phyloP scores from a whole-genome alignment of 2,329 filamentous ascomycete species.

The Claviceps maximensis region DNA sequence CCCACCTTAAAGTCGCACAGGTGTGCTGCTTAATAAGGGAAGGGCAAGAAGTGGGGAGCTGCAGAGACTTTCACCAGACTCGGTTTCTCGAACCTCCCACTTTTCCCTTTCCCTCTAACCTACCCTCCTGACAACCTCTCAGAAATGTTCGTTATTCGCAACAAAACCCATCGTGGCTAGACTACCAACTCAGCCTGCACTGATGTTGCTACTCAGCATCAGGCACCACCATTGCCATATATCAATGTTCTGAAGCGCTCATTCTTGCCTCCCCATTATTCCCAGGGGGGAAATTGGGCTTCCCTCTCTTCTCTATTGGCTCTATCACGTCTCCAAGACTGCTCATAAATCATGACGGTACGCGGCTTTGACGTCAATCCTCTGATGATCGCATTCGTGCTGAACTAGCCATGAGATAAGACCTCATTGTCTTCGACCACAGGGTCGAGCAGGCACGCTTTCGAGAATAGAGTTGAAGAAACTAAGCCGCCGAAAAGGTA shows the following conservation, averaged over 20 bases:
- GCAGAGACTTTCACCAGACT: not conserved
- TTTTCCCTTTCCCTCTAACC: not conserved
- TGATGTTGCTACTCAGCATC: not conserved
- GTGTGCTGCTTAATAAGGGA: not conserved
- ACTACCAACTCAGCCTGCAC: not conserved
- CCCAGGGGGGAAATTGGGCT: not conserved
- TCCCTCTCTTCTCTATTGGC: not conserved
- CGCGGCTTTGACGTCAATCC: not conserved
- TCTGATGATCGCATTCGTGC: not conserved
- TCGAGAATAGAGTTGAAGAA: conserved; percentile 71
- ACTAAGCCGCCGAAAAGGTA: conserved; percentile 86
- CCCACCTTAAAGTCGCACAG: not conserved
- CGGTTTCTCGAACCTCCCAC: not conserved
- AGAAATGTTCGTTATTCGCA: not conserved
- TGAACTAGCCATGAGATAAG: not conserved
- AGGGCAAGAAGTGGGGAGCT: not conserved
- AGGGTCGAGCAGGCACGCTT: conserved; percentile 57
- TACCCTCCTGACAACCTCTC: not conserved
- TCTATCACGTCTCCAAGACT: not conserved
- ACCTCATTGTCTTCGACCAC: conserved; percentile 15
- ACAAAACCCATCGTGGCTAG: not conserved
- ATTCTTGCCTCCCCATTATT: not conserved
- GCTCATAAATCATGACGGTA: conserved; percentile 1
- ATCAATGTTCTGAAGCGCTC: conserved; percentile 2
- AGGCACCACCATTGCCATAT: not conserved